phyloP scores from a whole-genome alignment of 2,329 filamentous ascomycete genomes.

The Arthrobotrys megalospora region DNA sequence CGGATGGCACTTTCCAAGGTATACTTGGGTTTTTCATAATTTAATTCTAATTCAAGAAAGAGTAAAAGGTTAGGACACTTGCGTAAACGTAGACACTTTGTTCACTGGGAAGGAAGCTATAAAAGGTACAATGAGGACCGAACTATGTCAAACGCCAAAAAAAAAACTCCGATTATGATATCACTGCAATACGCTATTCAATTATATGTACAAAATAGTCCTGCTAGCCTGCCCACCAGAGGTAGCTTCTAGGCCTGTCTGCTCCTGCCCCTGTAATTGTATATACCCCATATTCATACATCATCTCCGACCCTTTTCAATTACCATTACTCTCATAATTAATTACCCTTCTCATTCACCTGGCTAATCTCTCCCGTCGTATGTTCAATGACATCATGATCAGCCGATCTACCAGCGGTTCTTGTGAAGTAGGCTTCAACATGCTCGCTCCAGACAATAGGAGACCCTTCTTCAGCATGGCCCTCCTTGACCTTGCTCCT shows the following conservation, averaged over 20 bases:
- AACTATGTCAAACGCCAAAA: constrained; percentile 10
- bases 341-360: constrained; percentile 30
- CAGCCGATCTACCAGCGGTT: constrained; percentile 10
- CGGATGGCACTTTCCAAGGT: constrained; percentile 6
- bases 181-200: neutral
- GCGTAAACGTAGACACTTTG: neutral
- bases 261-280: neutral
- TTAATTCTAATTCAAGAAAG: constrained; percentile 27
- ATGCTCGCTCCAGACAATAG: constrained; percentile 46
- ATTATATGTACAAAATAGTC: neutral
- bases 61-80: neutral
- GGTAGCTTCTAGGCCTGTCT: neutral
- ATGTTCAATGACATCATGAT: constrained; percentile 20
- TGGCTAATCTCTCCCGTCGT: constrained; percentile 21
- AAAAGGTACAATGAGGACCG: neutral
- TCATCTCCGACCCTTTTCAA: neutral
- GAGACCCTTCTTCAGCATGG: constrained; percentile 27
- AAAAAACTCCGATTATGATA: constrained; percentile 24
- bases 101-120: neutral
- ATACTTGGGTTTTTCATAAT: constrained; percentile 3
- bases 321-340: constrained; percentile 7
- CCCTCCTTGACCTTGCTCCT: constrained; percentile 28
- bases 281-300: constrained; percentile 8
- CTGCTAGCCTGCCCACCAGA: too few relatives aligned
- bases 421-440: constrained; percentile 51